phyloP scores from a whole-genome alignment of 2,329 filamentous ascomycete species.

The Colletotrichum tanaceti region DNA sequence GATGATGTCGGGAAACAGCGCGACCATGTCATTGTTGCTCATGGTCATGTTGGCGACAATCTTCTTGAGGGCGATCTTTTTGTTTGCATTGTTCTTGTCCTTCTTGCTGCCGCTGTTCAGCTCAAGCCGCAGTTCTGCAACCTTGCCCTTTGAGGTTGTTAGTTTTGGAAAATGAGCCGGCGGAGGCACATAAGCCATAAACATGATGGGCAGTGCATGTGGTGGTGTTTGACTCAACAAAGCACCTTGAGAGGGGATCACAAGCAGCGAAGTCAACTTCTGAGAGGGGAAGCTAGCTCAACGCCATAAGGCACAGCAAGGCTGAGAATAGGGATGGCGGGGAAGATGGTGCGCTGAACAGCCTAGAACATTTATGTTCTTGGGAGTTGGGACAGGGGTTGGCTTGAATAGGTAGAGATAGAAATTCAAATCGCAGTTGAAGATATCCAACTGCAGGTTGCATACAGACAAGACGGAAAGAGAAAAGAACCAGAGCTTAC shows the following conservation, averaged over 20 bases:
- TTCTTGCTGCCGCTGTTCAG: constrained; percentile 95
- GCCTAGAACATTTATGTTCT: constrained; percentile 14
- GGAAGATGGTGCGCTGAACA: not conserved
- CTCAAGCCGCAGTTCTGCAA: constrained; percentile 94
- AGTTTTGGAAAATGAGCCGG: constrained; percentile 58
- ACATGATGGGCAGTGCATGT: constrained; percentile 56
- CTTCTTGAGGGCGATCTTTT: constrained; percentile 99
- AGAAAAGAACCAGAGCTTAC: constrained; percentile 62
- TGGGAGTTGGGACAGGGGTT: constrained; percentile 15
- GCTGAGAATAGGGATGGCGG: constrained; percentile 7
- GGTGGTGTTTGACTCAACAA: constrained; percentile 4
- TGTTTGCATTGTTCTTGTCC: constrained; percentile 93
- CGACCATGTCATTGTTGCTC: constrained; percentile 99
- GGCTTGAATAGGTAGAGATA: constrained; percentile 1
- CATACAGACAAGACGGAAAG: constrained; percentile 19
- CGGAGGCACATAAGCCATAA: constrained; percentile 64
- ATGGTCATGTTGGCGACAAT: constrained; percentile 99
- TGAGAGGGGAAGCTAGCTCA: constrained; percentile 13
- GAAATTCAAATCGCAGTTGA: constrained; percentile 1
- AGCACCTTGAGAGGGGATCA: not conserved
- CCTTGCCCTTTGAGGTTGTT: constrained; percentile 87
- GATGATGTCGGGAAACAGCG: constrained; percentile 94
- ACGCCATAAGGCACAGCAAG: constrained; percentile 4
- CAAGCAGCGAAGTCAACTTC: not conserved
- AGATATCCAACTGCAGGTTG: not conserved